phyloP scores from a whole-genome alignment of 129 eudicot genomes.

The Artemisia annua region DNA sequence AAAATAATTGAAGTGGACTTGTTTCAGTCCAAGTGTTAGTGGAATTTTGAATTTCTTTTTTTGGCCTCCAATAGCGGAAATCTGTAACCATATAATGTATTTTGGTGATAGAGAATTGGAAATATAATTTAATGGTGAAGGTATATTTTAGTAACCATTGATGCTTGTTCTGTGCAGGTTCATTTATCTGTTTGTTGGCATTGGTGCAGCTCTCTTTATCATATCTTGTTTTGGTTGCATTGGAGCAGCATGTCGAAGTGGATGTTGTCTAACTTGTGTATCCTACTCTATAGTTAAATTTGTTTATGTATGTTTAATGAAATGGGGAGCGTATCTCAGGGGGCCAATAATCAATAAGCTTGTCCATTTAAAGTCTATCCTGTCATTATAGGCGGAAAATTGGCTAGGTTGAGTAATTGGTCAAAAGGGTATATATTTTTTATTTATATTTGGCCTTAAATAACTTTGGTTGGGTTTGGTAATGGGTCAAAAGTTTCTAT shows the following conservation, averaged over 20 bases:
- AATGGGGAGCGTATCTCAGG: neutral
- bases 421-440: neutral
- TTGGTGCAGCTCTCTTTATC: slow-evolving; percentile 64
- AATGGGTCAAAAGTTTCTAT: neutral
- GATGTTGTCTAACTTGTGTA: slow-evolving; percentile 93
- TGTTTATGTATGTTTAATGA: neutral
- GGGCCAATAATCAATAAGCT: slow-evolving; percentile 2
- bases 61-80: too few relatives aligned
- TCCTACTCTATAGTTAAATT: slow-evolving; percentile 37
- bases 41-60: too few relatives aligned
- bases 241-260: slow-evolving; percentile 74
- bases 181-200: slow-evolving; percentile 67
- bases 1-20: too few relatives aligned
- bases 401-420: neutral
- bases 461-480: neutral
- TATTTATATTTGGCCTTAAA: neutral
- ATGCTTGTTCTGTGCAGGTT: slow-evolving; percentile 60
- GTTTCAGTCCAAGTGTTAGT: too few relatives aligned
- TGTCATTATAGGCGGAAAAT: neutral
- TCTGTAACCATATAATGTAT: too few relatives aligned
- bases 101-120: neutral
- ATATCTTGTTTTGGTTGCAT: slow-evolving; percentile 91
- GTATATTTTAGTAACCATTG: slow-evolving; percentile 6
- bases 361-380: neutral
- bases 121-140: neutral